These are phyloP conservation scores for Salix brachista DNA, from an alignment of 345 rosid species.

Conservation along the genomic window DNA sequence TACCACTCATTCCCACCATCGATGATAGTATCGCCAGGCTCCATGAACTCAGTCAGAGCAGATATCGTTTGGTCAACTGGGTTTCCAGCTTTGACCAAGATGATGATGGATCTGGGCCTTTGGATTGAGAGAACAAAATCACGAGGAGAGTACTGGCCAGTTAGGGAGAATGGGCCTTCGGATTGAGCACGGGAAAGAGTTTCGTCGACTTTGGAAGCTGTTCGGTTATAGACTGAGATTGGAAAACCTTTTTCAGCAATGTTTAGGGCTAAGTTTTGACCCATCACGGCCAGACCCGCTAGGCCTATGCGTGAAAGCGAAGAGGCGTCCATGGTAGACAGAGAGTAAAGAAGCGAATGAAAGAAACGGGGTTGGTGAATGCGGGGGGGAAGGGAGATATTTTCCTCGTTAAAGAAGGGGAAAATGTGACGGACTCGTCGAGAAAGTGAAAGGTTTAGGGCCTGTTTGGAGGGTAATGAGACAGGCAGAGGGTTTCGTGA, in stretches of 20 bases:
- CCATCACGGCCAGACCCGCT: slow-evolving; percentile 98
- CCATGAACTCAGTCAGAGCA: slow-evolving; percentile 69
- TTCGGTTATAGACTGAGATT: slow-evolving; percentile 90
- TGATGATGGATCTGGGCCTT: slow-evolving; percentile 84
- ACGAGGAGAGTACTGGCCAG: slow-evolving; percentile 69
- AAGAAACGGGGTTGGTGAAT: neutral
- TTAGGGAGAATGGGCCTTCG: slow-evolving; percentile 73
- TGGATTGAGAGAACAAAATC: slow-evolving; percentile 88
- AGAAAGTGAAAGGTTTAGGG: slow-evolving; percentile 41
- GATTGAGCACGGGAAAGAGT: slow-evolving; percentile 61
- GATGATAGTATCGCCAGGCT: slow-evolving; percentile 79
- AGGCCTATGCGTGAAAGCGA: slow-evolving; percentile 77
- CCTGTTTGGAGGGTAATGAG: slow-evolving; percentile 21
- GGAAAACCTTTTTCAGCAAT: slow-evolving; percentile 92
- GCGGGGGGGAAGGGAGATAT: neutral
- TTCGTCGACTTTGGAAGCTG: slow-evolving; percentile 84
- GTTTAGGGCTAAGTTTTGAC: slow-evolving; percentile 90
- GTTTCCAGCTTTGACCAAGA: slow-evolving; percentile 89
- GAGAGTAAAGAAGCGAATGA: neutral
- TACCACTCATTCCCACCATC: slow-evolving; percentile 99
- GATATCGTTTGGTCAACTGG: slow-evolving; percentile 94
- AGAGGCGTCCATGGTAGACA: slow-evolving; percentile 49
- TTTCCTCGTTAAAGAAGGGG: neutral
- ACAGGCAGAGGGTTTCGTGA: slow-evolving; percentile 14
- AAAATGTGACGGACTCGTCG: slow-evolving; percentile 68